Evolutionary conservation across 2,329 filamentous ascomycete species (phyloP).

Genomic region (Arthrobotrys conoides): DNA sequence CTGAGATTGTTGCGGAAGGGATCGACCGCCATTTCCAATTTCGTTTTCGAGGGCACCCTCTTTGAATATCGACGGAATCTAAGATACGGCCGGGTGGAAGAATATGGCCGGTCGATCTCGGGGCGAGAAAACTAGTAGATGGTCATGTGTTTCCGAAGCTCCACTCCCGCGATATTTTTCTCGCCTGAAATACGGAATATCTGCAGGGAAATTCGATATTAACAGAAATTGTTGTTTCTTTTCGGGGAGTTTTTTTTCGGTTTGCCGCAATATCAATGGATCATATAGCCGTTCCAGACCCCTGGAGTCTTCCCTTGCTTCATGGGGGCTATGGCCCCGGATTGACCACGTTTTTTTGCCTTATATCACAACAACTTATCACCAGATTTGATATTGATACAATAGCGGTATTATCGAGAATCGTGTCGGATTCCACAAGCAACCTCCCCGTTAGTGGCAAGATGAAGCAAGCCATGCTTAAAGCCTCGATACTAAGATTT

Average conservation of each 20-base stretch:
- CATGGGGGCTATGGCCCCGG: conserved; percentile 50
- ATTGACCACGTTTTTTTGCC: conserved; percentile 52
- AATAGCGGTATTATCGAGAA: conserved; percentile 24
- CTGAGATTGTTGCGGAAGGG: conserved; percentile 37
- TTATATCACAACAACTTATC: conserved; percentile 10
- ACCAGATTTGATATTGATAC: conserved; percentile 35
- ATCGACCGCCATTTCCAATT: conserved; percentile 47
- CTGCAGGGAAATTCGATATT: conserved; percentile 51
- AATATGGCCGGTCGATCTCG: conserved; percentile 33
- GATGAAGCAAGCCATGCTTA: conserved; percentile 50
- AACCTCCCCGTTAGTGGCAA: conserved; percentile 47
- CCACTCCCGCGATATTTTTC: conserved; percentile 5
- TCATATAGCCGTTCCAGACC: conserved; percentile 44
- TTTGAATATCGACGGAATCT: conserved; percentile 14
- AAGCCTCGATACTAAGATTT: conserved; percentile 37
- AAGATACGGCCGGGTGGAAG: conserved; percentile 22
- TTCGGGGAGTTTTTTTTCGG: conserved; percentile 40
- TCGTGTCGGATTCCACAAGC: conserved; percentile 45
- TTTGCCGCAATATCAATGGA: conserved; percentile 45
- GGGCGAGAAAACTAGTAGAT: conserved; percentile 20
- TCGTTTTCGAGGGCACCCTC: conserved; percentile 35
- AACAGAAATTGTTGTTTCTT: conserved; percentile 57
- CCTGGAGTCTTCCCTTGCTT: conserved; percentile 34
- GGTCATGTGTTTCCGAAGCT: conserved; percentile 46
- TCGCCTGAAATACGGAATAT: conserved; percentile 36